These are phyloP conservation scores for Epichloe hybrida DNA, from an alignment of 2,329 filamentous ascomycete species.

Conservation along the genomic window DNA sequence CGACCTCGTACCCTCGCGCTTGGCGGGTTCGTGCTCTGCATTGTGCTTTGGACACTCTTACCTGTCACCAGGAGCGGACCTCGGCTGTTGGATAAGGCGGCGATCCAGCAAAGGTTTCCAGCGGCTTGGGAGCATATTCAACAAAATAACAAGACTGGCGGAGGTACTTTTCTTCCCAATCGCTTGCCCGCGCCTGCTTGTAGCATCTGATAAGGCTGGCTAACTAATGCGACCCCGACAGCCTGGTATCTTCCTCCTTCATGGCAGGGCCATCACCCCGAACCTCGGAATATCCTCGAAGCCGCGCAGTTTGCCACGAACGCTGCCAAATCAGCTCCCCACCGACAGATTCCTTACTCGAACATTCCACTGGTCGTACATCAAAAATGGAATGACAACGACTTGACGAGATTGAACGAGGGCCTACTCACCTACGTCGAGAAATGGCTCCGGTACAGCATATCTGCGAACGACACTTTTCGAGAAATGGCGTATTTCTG, in stretches of 20 bases:
- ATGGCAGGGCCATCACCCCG: slow-evolving; percentile 8
- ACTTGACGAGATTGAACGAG: slow-evolving; percentile 8
- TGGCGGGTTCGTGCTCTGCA: slow-evolving; percentile 3
- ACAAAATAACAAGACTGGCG: slow-evolving; percentile 7
- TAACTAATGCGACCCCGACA: slow-evolving; percentile 2
- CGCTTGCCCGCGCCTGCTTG: not conserved
- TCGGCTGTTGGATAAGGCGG: not conserved
- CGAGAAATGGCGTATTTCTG: slow-evolving; percentile 13
- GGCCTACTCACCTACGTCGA: slow-evolving; percentile 11
- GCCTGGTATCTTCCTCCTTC: slow-evolving; percentile 13
- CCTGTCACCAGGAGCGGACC: not conserved
- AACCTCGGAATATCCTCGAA: slow-evolving; percentile 11
- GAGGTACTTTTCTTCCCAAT: slow-evolving; percentile 7
- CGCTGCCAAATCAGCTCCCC: slow-evolving; percentile 5
- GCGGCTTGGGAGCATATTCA: slow-evolving; percentile 11
- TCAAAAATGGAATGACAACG: slow-evolving; percentile 11
- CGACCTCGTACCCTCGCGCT: slow-evolving; percentile 2
- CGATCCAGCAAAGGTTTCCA: slow-evolving; percentile 6
- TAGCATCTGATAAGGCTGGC: not conserved
- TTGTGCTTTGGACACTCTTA: slow-evolving; percentile 3
- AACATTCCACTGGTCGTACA: slow-evolving; percentile 14
- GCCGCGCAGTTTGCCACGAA: slow-evolving; percentile 10
- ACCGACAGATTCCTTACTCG: slow-evolving; percentile 10
- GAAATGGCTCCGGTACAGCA: slow-evolving; percentile 10
- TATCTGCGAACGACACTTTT: slow-evolving; percentile 1